These are phyloP conservation scores for Suhomyces emberorum DNA, from an alignment of 805 yeast species.

Conservation along the genomic window DNA sequence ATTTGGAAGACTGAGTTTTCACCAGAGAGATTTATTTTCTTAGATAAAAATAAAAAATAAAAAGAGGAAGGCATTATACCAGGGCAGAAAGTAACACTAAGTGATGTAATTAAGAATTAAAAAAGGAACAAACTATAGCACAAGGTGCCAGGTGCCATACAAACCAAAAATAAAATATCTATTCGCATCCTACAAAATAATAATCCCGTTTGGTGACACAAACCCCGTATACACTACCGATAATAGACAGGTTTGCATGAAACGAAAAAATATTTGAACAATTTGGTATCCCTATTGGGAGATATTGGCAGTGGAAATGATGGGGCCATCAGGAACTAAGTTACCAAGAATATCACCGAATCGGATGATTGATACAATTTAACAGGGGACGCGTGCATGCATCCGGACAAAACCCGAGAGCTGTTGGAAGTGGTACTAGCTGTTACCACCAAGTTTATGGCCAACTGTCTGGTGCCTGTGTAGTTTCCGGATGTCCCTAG, in stretches of 20 bases:
- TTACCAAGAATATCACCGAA: not conserved
- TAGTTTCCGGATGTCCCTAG: too few species aligned
- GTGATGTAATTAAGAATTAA: constrained; percentile 1
- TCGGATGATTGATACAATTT: not conserved
- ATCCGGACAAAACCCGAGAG: too few species aligned
- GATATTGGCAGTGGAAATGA: not conserved
- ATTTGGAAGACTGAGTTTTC: not conserved
- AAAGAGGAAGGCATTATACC: constrained; percentile 1
- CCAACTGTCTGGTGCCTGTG: too few species aligned
- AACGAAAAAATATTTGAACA: constrained; percentile 1
- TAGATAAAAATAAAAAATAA: constrained; percentile 5
- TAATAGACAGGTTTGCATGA: constrained; percentile 2
- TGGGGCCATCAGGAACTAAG: not conserved
- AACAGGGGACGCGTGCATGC: too few species aligned
- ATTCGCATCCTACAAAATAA: too few species aligned
- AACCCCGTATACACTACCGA: not conserved
- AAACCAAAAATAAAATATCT: not conserved
- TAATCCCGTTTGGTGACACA: constrained; percentile 1
- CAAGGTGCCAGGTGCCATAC: not conserved
- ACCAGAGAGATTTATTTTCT: constrained; percentile 1
- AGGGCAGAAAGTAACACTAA: constrained; percentile 1
- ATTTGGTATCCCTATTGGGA: constrained; percentile 1
- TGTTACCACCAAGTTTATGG: too few species aligned
- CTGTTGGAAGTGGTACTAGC: too few species aligned
- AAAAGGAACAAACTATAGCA: constrained; percentile 4